Conservation (phyloP, 768 basidiomycete genomes). For the Auriscalpium vulgare region DNA sequence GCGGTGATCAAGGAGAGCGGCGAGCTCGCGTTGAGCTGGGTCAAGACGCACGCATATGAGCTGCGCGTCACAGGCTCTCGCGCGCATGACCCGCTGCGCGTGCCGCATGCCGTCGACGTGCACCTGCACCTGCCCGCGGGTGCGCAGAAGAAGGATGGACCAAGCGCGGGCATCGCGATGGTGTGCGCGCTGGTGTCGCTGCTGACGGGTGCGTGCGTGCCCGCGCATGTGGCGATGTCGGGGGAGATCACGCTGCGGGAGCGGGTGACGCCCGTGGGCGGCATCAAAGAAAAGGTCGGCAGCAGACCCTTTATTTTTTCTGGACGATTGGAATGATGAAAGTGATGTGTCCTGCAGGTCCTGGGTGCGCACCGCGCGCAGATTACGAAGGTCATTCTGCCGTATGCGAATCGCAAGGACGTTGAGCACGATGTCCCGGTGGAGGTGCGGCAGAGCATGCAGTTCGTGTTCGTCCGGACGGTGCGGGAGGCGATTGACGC, state of each 20-base stretch:
- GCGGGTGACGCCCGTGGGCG: slow-evolving; percentile 76
- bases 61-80: slow-evolving; percentile 65
- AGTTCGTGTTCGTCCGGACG: slow-evolving; percentile 75
- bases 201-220: slow-evolving; percentile 66
- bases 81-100: slow-evolving; percentile 66
- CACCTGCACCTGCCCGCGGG: slow-evolving; percentile 88
- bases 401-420: slow-evolving; percentile 79
- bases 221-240: slow-evolving; percentile 77
- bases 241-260: slow-evolving; percentile 89
- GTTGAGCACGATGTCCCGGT: slow-evolving; percentile 78
- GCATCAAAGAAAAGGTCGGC: slow-evolving; percentile 76
- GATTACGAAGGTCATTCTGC: slow-evolving; percentile 76
- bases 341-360: slow-evolving; percentile 28
- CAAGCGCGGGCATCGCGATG: slow-evolving; percentile 86
- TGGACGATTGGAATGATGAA: not conserved
- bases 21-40: slow-evolving; percentile 88
- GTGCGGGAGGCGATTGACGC: slow-evolving; percentile 77
- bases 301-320: not conserved
- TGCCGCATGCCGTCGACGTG: slow-evolving; percentile 67
- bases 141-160: slow-evolving; percentile 90
- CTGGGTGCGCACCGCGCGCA: slow-evolving; percentile 86
- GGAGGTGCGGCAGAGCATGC: slow-evolving; percentile 66
- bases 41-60: slow-evolving; percentile 78
- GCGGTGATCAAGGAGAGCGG: slow-evolving; percentile 92
- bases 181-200: slow-evolving; percentile 86